Evolutionary conservation across 2,329 filamentous ascomycete species (phyloP).

Genomic region (Ophiosphaerella korrae): DNA sequence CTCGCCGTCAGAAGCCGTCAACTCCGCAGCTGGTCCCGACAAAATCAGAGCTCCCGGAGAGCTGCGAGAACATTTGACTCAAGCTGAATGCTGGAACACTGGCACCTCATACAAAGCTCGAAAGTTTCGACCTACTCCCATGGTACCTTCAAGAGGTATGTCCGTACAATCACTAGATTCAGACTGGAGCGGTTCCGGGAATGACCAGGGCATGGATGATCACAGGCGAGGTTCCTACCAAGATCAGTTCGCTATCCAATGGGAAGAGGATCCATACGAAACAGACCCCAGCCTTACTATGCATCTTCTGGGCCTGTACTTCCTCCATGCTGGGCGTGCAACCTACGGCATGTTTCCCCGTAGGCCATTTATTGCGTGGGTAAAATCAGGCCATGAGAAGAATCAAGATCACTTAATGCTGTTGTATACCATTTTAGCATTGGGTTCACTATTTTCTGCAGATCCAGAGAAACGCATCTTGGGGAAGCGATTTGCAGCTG

Average conservation of each 20-base stretch:
- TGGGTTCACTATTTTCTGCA: constrained; percentile 61
- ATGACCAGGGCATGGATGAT: constrained; percentile 34
- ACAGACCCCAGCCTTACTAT: constrained; percentile 56
- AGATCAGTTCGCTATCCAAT: constrained; percentile 46
- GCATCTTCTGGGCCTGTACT: constrained; percentile 62
- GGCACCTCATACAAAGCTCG: constrained; percentile 32
- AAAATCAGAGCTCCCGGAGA: constrained; percentile 37
- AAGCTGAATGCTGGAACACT: constrained; percentile 35
- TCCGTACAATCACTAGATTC: constrained; percentile 42
- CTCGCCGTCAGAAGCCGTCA: constrained; percentile 36
- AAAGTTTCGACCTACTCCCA: constrained; percentile 30
- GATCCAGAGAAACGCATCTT: constrained; percentile 52
- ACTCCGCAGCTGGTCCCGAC: constrained; percentile 35
- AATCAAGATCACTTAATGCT: constrained; percentile 63
- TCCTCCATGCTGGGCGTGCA: constrained; percentile 60
- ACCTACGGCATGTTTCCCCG: constrained; percentile 63
- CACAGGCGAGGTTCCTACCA: constrained; percentile 38
- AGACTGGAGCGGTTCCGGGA: constrained; percentile 40
- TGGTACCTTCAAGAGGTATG: constrained; percentile 35
- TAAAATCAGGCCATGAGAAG: constrained; percentile 55
- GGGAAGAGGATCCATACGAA: constrained; percentile 61
- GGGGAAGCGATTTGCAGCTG: constrained; percentile 56
- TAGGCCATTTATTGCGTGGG: constrained; percentile 60
- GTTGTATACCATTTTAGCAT: constrained; percentile 63
- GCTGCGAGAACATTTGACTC: constrained; percentile 34